Percentiles rank a stretch among this genome's conserved stretches.
Evolutionary conservation across 805 yeast species (phyloP).

Genomic region (Maudiozyma barnettii): DNA sequence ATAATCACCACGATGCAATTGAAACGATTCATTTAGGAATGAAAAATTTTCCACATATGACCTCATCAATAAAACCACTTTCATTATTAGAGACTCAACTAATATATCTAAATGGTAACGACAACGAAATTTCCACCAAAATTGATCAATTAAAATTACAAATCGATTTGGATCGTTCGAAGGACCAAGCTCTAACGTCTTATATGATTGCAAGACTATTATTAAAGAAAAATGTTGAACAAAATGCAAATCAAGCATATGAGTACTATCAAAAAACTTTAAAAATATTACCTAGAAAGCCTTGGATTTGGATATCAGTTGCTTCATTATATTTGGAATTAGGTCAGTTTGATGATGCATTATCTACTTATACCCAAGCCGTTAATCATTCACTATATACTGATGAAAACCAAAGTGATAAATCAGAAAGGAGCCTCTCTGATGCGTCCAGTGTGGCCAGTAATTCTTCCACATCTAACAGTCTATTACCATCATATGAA

Average conservation of each 20-base stretch:
- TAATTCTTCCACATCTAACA: not conserved
- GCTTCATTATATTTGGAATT: constrained; percentile 51
- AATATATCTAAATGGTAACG: constrained; percentile 3
- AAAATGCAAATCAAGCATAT: constrained; percentile 14
- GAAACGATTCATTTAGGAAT: constrained; percentile 7
- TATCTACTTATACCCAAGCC: constrained; percentile 61
- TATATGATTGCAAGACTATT: constrained; percentile 14
- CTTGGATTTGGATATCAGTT: constrained; percentile 60
- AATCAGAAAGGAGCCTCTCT: not conserved
- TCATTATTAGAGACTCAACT: constrained; percentile 8
- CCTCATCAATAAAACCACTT: constrained; percentile 8
- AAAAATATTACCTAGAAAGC: constrained; percentile 16
- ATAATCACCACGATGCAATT: constrained; percentile 2
- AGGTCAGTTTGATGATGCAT: constrained; percentile 54
- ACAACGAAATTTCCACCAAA: not conserved
- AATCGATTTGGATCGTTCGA: constrained; percentile 3
- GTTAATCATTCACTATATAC: constrained; percentile 31
- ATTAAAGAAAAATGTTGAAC: constrained; percentile 6
- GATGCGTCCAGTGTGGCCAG: not conserved
- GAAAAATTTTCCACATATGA: constrained; percentile 8
- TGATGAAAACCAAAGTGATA: not conserved
- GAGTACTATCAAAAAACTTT: constrained; percentile 16
- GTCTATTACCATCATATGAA: not conserved
- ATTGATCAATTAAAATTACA: constrained; percentile 7
- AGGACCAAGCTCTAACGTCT: constrained; percentile 6